A percentile compares a stretch with the other conserved stretches of the same genome.
These are phyloP conservation scores for Saccharum hybrid DNA, from an alignment of 202 grass and related monocot genomes.

Conservation along the genomic window DNA sequence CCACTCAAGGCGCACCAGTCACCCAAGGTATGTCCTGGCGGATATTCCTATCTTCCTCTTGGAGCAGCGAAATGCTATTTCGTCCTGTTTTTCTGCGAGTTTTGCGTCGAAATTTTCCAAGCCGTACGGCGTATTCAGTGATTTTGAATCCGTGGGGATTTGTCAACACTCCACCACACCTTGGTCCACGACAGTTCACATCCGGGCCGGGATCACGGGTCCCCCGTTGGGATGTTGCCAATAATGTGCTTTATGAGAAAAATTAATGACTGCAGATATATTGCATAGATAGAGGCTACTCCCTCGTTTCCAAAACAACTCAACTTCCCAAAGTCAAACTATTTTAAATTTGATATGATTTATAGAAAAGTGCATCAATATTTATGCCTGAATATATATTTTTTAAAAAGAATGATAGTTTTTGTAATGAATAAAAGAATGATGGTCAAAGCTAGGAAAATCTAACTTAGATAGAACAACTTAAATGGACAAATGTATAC, in stretches of 20 bases:
- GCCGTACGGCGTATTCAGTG: neutral
- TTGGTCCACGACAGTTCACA: neutral
- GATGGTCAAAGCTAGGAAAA: neutral
- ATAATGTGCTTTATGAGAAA: neutral
- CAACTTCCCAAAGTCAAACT: neutral
- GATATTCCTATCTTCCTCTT: neutral
- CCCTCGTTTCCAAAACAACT: neutral
- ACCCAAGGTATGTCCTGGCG: slow-evolving; percentile 58
- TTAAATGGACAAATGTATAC: neutral
- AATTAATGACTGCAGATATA: neutral
- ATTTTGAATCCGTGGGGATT: slow-evolving; percentile 6
- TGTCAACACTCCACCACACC: neutral
- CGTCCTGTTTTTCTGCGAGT: neutral
- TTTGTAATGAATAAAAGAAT: neutral
- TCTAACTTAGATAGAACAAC: neutral
- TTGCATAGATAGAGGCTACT: too few relatives aligned
- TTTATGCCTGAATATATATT: too few relatives aligned
- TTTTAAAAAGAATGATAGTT: neutral
- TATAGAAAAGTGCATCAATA: too few relatives aligned
- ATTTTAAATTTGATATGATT: neutral
- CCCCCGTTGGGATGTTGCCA: neutral
- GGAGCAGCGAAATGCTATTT: neutral
- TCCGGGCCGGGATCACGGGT: neutral
- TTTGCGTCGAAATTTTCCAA: neutral
- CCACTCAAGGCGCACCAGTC: slow-evolving; percentile 73